Evolutionary conservation across 306 rosid species (phyloP), one percentile per base, ranked within the genome.

Genomic region (Prunus kanzakura): DNA sequence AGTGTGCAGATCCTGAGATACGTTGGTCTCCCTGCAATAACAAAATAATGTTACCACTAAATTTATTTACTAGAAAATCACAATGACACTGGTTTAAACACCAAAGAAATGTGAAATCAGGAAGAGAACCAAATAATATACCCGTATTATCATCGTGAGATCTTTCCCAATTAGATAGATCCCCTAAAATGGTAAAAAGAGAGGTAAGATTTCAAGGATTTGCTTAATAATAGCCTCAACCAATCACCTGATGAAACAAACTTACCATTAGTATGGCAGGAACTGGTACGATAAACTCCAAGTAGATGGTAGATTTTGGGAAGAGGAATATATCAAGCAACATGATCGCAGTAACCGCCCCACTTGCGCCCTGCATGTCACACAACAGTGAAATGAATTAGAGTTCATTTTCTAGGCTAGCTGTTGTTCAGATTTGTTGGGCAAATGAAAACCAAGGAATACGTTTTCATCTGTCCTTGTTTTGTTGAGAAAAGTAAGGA

Each of bases 311-410:
- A 3, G 89, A 67, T 71, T 38, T 87, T 38, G 99, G 99, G 82
- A 74, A 72, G 87, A 95, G 99, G 82, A 92, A 95, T 85, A 95
- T 86, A 67, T 84, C 79, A 63, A 95, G 97, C 80, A 95, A 82
- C 86, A 89, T 79, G 51, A 95, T 81, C 29, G 97, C 99, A 73
- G 89, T 88, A 75, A 92, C 91, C 38, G 96, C 97, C 72, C 91
- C 97, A 72, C 97, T 92, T 76, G 97, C 97, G n/a, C 97, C 99
- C 99, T 92, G 73, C 63, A 74, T 43, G 65, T 64, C 43, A 38
- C 79, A 82, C 51, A 22, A 60, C 16, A 63, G 50, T 71, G 54
- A 79, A 43, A 73, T 63, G 29, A 77, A 73, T 67, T 64, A 64
- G 75, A 67, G 78, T 73, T 81, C 78, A 69, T 60, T 29, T 69